Base-by-base conservation (phyloP, 192 early-diverging fungal genomes). In the Irineochytrium annulatum region DNA sequence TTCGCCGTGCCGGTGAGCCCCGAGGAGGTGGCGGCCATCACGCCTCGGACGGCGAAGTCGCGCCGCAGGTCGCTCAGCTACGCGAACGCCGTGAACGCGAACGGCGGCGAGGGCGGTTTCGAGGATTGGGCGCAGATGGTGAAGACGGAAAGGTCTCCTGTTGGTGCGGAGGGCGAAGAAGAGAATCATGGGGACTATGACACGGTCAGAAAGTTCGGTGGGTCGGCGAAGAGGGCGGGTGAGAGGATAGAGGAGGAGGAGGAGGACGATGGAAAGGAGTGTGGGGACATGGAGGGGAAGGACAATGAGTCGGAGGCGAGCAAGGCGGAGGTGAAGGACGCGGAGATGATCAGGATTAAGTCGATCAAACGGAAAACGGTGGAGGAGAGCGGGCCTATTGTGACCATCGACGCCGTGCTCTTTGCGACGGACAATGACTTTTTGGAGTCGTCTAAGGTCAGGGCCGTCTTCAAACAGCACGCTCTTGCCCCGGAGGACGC, bases 381-480 rank as follows among this genome's bases (percentile, higher is more conserved):
- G n/a, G n/a, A n/a, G n/a, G 4, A 46, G 34, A n/a, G n/a, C n/a
- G n/a, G n/a, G n/a, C n/a, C n/a, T n/a, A n/a, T n/a, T n/a, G n/a
- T n/a, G n/a, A 65, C 69, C 4, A 78, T 62, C 58, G 79, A 85
- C 49, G 82, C 82, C 16, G 43, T 80, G 4, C 60, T 81, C 2
- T 77, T 85, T 60, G 81, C 77, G 0, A 85, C 81, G 17, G 83
- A 85, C 61, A 78, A 75, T 51, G 83, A 85, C 60, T 85, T 79
- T 49, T 67, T 85, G 30, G 83, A 85, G 60, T 66, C 67, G 14
- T 71, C 77, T 0, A 62, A 67, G 34, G 78, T 73, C 3, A 69
- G 83, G 19, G 41, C 70, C 3, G 34, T 82, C 2, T 85, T 85
- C 52, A 70, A 71, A 29, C 51, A 62, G 2, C 75, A 85, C 65